Conservation (phyloP, 2,329 filamentous ascomycete genomes). For the Trichoderma hamatum region DNA sequence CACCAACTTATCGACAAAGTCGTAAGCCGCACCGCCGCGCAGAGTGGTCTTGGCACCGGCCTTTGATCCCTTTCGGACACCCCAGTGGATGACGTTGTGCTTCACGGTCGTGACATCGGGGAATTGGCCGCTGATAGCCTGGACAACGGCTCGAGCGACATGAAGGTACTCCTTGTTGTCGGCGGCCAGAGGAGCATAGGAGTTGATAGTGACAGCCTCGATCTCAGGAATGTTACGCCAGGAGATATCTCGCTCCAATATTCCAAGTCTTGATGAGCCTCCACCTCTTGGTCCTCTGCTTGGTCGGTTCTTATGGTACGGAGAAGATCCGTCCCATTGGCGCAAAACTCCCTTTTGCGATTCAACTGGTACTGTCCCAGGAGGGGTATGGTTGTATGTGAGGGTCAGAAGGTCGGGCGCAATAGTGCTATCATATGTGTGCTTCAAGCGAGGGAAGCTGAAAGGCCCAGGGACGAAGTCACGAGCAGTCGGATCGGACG, state of each 20-base stretch:
- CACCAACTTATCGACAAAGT: constrained; percentile 88
- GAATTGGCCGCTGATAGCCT: constrained; percentile 80
- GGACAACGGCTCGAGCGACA: constrained; percentile 79
- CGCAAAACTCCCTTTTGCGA: constrained; percentile 67
- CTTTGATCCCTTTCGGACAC: constrained; percentile 69
- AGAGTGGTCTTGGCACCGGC: constrained; percentile 78
- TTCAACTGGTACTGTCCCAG: constrained; percentile 64
- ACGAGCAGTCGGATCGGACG: constrained; percentile 84
- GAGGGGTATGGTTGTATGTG: constrained; percentile 82
- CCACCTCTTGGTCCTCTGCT: constrained; percentile 82
- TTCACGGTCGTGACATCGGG: constrained; percentile 71
- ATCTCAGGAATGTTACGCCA: constrained; percentile 87
- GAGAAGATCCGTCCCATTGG: constrained; percentile 85
- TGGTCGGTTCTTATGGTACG: constrained; percentile 91
- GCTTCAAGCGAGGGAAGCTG: constrained; percentile 80
- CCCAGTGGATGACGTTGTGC: constrained; percentile 74
- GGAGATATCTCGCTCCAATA: constrained; percentile 72
- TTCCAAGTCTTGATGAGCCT: constrained; percentile 62
- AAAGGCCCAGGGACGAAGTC: constrained; percentile 91
- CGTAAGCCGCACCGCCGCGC: constrained; percentile 77
- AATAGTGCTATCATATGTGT: constrained; percentile 87
- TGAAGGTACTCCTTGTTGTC: constrained; percentile 76
- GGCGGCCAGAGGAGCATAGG: constrained; percentile 69
- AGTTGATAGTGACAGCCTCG: constrained; percentile 78
- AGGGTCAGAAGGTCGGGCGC: constrained; percentile 87